phyloP scores from a whole-genome alignment of 257 asterid species.

The Nicotiana knightiana region DNA sequence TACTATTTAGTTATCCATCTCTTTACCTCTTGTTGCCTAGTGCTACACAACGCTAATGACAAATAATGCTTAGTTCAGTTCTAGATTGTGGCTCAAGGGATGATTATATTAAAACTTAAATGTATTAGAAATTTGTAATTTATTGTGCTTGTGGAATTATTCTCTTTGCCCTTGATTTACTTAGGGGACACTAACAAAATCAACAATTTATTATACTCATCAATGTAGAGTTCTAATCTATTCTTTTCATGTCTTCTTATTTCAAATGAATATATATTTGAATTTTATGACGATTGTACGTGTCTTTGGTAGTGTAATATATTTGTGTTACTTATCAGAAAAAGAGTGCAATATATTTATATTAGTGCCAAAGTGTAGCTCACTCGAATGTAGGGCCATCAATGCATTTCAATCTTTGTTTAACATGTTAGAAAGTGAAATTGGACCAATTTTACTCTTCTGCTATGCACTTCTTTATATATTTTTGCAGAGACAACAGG shows the following conservation, averaged over 20 bases:
- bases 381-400: neutral
- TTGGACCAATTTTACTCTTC: neutral
- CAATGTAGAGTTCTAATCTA: neutral
- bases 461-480: neutral
- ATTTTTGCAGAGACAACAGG: neutral
- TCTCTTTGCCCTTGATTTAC: neutral
- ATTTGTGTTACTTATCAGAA: neutral
- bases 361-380: slow-evolving; percentile 3
- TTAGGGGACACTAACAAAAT: neutral
- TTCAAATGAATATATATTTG: slow-evolving; percentile 4
- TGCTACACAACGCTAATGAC: neutral
- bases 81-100: neutral
- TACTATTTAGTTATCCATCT: neutral
- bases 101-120: neutral
- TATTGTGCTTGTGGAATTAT: slow-evolving; percentile 2
- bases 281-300: neutral
- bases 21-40: slow-evolving; percentile 6
- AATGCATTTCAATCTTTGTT: neutral
- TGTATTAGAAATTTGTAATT: neutral
- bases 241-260: neutral
- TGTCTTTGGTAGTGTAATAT: neutral
- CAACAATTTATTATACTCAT: neutral
- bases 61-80: neutral
- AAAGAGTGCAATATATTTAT: neutral
- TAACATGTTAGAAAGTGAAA: neutral